Conservation (phyloP, 2,329 filamentous ascomycete species). For the Trichoderma sp. region DNA sequence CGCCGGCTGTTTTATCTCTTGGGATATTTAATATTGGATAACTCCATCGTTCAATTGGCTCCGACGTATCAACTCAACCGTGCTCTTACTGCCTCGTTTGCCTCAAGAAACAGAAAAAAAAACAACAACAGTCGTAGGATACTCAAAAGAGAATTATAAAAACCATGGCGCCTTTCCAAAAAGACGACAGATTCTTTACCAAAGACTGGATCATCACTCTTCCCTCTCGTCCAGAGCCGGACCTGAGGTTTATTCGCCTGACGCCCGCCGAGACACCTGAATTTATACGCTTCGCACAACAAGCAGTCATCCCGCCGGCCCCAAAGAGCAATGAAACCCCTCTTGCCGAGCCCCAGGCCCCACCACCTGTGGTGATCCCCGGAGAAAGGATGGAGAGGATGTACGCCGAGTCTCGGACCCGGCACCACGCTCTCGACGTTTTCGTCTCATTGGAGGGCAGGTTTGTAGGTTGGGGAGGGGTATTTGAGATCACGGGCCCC, state of each 20-base stretch:
- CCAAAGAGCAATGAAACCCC: neutral
- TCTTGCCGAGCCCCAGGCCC: neutral
- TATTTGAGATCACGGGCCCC: neutral
- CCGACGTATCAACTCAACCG: neutral
- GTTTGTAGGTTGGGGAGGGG: neutral
- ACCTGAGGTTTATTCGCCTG: neutral
- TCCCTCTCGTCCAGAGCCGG: neutral
- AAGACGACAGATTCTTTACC: neutral
- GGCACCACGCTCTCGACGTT: neutral
- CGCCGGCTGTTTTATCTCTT: neutral
- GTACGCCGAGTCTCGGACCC: neutral
- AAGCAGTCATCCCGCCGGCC: neutral
- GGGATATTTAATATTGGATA: neutral
- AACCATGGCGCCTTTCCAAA: neutral
- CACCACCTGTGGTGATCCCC: neutral
- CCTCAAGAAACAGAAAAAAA: neutral
- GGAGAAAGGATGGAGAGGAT: neutral
- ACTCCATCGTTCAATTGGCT: neutral
- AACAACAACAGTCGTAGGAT: no score
- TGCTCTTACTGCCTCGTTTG: neutral
- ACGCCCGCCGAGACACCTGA: neutral
- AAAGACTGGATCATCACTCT: neutral
- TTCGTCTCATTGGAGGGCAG: neutral
- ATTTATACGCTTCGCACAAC: neutral
- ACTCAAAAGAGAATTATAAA: neutral